Evolutionary conservation across 2,329 filamentous ascomycete species (phyloP), one percentile per base, ranked within the genome.

Genomic region (Arthroderma sp.): DNA sequence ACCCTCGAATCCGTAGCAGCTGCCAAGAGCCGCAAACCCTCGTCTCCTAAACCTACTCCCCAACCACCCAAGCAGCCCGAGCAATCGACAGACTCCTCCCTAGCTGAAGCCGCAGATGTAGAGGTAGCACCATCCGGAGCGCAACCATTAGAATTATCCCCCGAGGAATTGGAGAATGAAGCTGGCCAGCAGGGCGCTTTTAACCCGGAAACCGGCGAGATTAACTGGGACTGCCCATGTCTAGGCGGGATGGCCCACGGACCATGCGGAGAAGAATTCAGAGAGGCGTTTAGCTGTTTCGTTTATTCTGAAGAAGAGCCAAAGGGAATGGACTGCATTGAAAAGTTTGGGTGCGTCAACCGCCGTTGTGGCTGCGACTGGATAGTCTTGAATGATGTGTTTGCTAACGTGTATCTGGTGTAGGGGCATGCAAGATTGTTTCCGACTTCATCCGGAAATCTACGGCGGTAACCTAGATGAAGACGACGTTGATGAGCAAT

Each of bases 211-310:
- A 98, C 91, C 6, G 91, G 91, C 55, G 91, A 98, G 74, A 98
- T 98, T 68, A 98, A 98, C 73, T 98, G 91, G 91, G 91, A 96
- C 63, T 98, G 91, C 66, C 91, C 91, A 10, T 98, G 91, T 64
- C 71, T 98, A 31, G 91, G 91, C 40, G 91, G 91, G 43, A 98
- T 98, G 91, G 91, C 91, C 5, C 70, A 94, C 60, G 91, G 91
- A 0, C 91, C 91, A 44, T 98, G 91, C 62, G 91, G 91, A 40
- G 86, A 93, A 62, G 81, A 96, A 59, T 98, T 98, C 75, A 87
- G 82, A 71, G 80, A 81, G 27, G 91, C 91, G 0, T 98, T 98
- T 58, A 94, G 87, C 75, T 98, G 91, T 70, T 98, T 98, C 58
- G 87, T 98, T n/a, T 91, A 82, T 69, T 94, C 86, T 3, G 80